phyloP scores from a whole-genome alignment of 768 basidiomycete species.

The Glaciozyma antarctica region DNA sequence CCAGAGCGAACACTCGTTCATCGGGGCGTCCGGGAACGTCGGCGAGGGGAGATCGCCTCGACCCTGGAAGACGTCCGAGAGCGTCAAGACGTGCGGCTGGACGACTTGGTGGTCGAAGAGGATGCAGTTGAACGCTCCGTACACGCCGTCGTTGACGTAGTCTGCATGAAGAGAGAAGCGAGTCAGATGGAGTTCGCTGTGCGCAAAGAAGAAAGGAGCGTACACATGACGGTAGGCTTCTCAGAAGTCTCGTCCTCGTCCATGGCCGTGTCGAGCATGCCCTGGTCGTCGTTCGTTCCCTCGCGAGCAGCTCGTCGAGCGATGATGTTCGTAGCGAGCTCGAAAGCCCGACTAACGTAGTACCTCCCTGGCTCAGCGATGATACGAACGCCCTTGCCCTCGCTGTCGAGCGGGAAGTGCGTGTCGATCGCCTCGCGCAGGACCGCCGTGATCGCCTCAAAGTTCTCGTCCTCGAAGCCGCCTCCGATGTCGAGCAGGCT shows the following conservation, averaged over 20 bases:
- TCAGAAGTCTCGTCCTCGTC: conserved; percentile 38
- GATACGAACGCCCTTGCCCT: conserved; percentile 52
- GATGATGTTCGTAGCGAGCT: conserved; percentile 84
- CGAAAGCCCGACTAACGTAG: conserved; percentile 54
- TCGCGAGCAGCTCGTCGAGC: conserved; percentile 55
- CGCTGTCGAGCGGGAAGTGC: conserved; percentile 59
- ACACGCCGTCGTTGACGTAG: conserved; percentile 99
- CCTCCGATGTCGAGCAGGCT: conserved; percentile 85
- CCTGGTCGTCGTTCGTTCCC: conserved; percentile 41
- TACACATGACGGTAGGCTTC: conserved; percentile 73
- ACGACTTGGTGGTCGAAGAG: conserved; percentile 91
- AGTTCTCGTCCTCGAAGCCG: conserved; percentile 82
- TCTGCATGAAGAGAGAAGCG: conserved; percentile 46
- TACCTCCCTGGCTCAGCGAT: conserved; percentile 95
- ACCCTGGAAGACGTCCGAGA: conserved; percentile 34
- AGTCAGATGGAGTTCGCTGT: not conserved
- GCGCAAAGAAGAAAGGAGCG: conserved; percentile 38
- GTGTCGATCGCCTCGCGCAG: conserved; percentile 59
- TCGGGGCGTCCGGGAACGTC: conserved; percentile 1
- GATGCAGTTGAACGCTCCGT: conserved; percentile 93
- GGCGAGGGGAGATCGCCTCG: not conserved
- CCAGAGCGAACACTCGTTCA: conserved; percentile 64
- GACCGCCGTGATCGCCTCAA: conserved; percentile 67
- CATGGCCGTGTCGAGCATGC: conserved; percentile 5
- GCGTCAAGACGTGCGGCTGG: conserved; percentile 57